phyloP scores from a whole-genome alignment of 2,329 filamentous ascomycete species.

The Exophiala calicioides region DNA sequence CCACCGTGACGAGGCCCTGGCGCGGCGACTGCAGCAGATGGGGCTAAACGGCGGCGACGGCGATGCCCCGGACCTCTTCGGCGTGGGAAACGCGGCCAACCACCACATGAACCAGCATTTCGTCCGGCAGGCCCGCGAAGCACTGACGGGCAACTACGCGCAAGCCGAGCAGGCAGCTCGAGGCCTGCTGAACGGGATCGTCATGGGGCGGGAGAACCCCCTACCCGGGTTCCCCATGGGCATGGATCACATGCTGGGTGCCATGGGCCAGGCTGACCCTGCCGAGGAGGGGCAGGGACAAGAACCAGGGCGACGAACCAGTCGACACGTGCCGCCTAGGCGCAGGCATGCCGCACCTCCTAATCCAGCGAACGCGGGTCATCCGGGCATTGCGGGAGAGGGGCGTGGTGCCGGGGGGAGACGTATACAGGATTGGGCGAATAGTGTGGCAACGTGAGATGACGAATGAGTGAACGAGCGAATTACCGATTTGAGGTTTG shows the following conservation, averaged over 20 bases:
- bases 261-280: conserved; percentile 16
- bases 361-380: no score
- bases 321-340: conserved; percentile 10
- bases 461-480: background rate
- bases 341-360: no score
- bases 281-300: conserved; percentile 12
- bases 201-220: conserved; percentile 29
- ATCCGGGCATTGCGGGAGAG: no score
- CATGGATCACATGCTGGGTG: conserved; percentile 21
- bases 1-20: conserved; percentile 52
- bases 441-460: conserved; percentile 8
- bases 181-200: conserved; percentile 28
- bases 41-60: conserved; percentile 30
- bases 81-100: conserved; percentile 27
- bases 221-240: conserved; percentile 21
- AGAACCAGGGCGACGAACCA: conserved; percentile 2
- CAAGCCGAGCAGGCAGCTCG: conserved; percentile 38
- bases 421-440: conserved; percentile 25
- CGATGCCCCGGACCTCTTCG: conserved; percentile 20
- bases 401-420: conserved; percentile 12
- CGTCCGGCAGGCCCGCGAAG: conserved; percentile 39
- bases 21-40: conserved; percentile 53
- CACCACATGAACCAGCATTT: conserved; percentile 65
- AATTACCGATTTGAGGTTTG: no score
- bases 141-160: conserved; percentile 37